Conservation (phyloP, 169 alveolate genomes). For the Eimeria brunetti region DNA sequence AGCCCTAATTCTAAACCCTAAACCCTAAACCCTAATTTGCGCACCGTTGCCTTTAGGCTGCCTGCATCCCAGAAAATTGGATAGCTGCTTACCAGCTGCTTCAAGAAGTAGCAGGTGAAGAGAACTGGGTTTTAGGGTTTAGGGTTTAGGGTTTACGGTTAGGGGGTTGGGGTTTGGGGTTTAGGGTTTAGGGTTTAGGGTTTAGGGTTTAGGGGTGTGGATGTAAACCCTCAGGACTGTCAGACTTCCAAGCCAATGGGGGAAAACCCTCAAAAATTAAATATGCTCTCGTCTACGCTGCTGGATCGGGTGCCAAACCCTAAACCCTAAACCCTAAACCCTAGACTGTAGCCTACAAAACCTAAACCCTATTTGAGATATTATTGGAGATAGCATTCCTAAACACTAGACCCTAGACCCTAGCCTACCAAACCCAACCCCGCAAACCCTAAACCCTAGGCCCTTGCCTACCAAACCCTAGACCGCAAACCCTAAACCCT, state of each 20-base stretch:
- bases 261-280: constrained; percentile 34
- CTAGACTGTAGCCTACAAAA: too few species aligned
- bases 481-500: constrained; percentile 1
- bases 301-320: constrained; percentile 37
- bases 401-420: neutral
- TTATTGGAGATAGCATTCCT: too few species aligned
- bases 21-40: constrained; percentile 22
- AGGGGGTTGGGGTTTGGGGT: constrained; percentile 22
- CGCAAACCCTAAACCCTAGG: neutral
- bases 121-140: neutral
- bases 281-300: constrained; percentile 14
- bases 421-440: too few species aligned
- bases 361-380: too few species aligned
- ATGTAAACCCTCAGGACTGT: constrained; percentile 6
- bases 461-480: neutral
- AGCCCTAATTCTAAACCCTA: constrained; percentile 28
- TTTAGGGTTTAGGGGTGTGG: neutral
- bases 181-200: constrained; percentile 48
- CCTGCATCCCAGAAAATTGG: constrained; percentile 73
- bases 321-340: constrained; percentile 46
- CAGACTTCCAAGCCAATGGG: constrained; percentile 33
- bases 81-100: constrained; percentile 69
- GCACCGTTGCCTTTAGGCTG: constrained; percentile 16
- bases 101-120: constrained; percentile 45
- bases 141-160: neutral